Evolutionary conservation across 83 land plant species (phyloP).

Genomic region (Picea abies): DNA sequence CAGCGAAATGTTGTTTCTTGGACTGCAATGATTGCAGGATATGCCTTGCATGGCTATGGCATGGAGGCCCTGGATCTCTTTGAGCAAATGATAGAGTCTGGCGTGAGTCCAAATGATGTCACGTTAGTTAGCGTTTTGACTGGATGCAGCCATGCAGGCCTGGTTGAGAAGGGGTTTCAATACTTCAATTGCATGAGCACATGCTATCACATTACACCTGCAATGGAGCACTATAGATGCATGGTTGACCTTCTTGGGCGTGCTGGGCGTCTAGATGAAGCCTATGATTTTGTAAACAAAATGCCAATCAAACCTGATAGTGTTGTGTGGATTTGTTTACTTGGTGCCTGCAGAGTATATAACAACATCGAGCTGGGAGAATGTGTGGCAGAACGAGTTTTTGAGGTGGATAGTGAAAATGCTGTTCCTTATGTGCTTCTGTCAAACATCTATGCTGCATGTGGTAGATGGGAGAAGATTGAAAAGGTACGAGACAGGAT

Average conservation of each 20-base stretch:
- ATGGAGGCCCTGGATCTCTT: constrained; percentile 32
- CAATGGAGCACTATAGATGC: constrained; percentile 31
- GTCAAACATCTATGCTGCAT: constrained; percentile 35
- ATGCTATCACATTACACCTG: constrained; percentile 17
- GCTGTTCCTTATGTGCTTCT: constrained; percentile 27
- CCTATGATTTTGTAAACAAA: background rate
- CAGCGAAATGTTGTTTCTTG: constrained; percentile 45
- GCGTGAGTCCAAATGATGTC: constrained; percentile 20
- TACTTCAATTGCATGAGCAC: constrained; percentile 25
- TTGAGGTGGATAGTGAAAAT: constrained; percentile 10
- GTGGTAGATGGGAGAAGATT: constrained; percentile 27
- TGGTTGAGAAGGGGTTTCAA: constrained; percentile 23
- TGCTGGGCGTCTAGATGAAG: constrained; percentile 18
- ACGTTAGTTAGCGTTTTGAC: constrained; percentile 24
- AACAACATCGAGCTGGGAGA: constrained; percentile 25
- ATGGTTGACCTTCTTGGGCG: constrained; percentile 20
- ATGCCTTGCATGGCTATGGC: constrained; percentile 38
- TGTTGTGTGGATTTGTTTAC: constrained; percentile 33
- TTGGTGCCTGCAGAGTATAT: constrained; percentile 28
- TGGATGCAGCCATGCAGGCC: constrained; percentile 39
- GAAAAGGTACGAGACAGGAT: constrained; percentile 20
- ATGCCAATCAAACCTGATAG: constrained; percentile 4
- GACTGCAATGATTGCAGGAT: constrained; percentile 59
- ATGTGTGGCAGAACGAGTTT: constrained; percentile 19
- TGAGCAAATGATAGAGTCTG: constrained; percentile 33